A percentile compares a stretch with the other conserved stretches of the same genome.
These are phyloP conservation scores for Penicillium nucicola DNA, from an alignment of 495 filamentous ascomycete species.

Conservation along the genomic window DNA sequence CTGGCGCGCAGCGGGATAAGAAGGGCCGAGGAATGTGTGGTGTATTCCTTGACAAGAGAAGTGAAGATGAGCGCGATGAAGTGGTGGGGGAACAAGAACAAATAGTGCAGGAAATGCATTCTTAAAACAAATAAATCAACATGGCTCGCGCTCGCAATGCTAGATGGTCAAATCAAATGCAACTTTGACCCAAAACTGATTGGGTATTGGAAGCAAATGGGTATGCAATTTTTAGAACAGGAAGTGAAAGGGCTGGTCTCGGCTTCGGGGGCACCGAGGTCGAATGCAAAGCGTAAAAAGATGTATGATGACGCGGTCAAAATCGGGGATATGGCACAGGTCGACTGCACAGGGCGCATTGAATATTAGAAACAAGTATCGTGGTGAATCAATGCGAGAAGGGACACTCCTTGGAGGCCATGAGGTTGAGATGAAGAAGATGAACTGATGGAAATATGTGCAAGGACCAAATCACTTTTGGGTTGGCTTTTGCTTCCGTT, in stretches of 20 bases:
- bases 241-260: slow-evolving; percentile 27
- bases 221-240: slow-evolving; percentile 46
- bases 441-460: slow-evolving; percentile 22
- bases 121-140: slow-evolving; percentile 30
- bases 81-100: slow-evolving; percentile 9
- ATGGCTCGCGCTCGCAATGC: slow-evolving; percentile 53
- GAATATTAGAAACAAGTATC: slow-evolving; percentile 11
- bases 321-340: slow-evolving; percentile 10
- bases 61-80: slow-evolving; percentile 8
- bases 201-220: slow-evolving; percentile 32
- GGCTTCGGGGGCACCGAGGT: slow-evolving; percentile 22
- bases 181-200: slow-evolving; percentile 34
- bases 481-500: slow-evolving; percentile 13
- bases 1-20: slow-evolving; percentile 24
- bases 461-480: slow-evolving; percentile 25
- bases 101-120: slow-evolving; percentile 28
- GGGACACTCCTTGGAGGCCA: slow-evolving; percentile 15
- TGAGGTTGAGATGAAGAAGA: slow-evolving; percentile 11
- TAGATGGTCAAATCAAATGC: slow-evolving; percentile 43
- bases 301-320: slow-evolving; percentile 8
- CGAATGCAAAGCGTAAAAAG: slow-evolving; percentile 28
- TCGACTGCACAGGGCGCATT: slow-evolving; percentile 5
- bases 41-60: slow-evolving; percentile 15
- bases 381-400: slow-evolving; percentile 13
- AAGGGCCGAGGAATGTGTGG: slow-evolving; percentile 7